Base-by-base conservation (phyloP, 164 flowering plant genomes). In the Buxus sempervirens region DNA sequence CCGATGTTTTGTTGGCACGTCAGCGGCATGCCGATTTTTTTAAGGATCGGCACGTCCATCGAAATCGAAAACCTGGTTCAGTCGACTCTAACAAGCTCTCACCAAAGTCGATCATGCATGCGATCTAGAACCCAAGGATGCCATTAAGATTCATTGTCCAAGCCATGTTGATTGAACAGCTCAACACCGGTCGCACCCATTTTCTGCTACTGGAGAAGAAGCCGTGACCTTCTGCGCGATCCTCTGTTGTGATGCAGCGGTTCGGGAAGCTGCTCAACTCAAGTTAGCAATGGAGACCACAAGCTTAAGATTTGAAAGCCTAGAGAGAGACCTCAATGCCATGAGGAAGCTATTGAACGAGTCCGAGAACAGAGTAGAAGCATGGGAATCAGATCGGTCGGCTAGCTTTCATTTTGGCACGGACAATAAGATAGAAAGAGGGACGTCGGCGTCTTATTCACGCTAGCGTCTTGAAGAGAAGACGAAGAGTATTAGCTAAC, bases 101-200 rank as follows among this genome's bases (percentile, higher is more conserved):
- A 2, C 77, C 89, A 0, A 69, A 73, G 14, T 49, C 75, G 62
- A 82, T 90, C 19, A 53, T 85, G 61, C 90, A 88, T 41, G 88
- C 90, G 2, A 90, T 93, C 3, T 92, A 89, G 63, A 90, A 91
- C 83, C 92, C 91, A 0, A 66, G 77, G 56, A 83, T 93, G 91
- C 97, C 98, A 4, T 69, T 93, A 9, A 65, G 92, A 27, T 87
- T 93, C 67, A 68, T 89, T 1, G 85, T 93, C 66, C 90, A 87
- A 67, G 96, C 97, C 70, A 89, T 90, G 98, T 68, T 90, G 58
- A 76, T 80, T 6, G 90, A 89, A 73, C 98, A 90, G 70, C 81
- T 88, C 69, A 83, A 80, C 79, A 81, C 93, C 21, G 89, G 96
- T 45, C 83, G 72, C 75, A 70, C 88, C 10, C 70, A 69, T 60